These are phyloP conservation scores for Dissophora ornata DNA, from an alignment of 192 early-diverging fungal species.

Conservation along the genomic window DNA sequence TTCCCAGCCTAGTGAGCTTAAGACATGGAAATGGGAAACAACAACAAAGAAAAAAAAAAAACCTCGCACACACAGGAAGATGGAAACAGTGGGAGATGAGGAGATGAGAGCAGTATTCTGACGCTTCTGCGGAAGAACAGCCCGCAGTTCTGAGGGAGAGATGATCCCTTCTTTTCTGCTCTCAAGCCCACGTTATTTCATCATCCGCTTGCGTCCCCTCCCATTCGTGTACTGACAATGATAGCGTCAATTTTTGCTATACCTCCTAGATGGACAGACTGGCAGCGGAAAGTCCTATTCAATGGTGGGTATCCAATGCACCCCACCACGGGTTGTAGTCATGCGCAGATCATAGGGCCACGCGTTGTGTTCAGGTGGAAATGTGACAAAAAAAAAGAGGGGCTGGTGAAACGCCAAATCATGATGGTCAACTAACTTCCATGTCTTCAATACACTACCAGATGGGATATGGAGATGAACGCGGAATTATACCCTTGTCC, in stretches of 20 bases:
- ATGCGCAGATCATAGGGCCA: no score
- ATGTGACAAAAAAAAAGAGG: neutral
- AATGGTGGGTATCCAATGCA: constrained; percentile 56
- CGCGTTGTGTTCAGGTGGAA: neutral
- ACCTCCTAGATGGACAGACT: constrained; percentile 77
- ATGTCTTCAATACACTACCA: neutral
- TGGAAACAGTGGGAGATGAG: neutral
- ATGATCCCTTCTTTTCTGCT: neutral
- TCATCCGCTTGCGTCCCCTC: neutral
- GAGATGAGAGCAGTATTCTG: constrained; percentile 10
- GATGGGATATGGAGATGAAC: constrained; percentile 80
- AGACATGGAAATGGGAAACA: no score
- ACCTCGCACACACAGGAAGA: neutral
- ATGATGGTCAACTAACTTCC: no score
- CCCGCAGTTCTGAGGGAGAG: neutral
- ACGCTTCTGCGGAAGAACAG: neutral
- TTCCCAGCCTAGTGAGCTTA: neutral
- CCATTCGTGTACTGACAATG: neutral
- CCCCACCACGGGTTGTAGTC: no score
- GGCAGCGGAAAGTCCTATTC: constrained; percentile 82
- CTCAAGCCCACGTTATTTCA: neutral
- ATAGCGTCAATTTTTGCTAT: neutral
- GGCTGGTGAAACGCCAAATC: neutral
- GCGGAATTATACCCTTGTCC: constrained; percentile 89
- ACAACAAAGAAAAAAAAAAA: no score